A percentile compares a stretch with the other conserved stretches of the same genome.
Evolutionary conservation across 2,329 filamentous ascomycete genomes (phyloP).

Genomic region (Sphaerulina populicola): DNA sequence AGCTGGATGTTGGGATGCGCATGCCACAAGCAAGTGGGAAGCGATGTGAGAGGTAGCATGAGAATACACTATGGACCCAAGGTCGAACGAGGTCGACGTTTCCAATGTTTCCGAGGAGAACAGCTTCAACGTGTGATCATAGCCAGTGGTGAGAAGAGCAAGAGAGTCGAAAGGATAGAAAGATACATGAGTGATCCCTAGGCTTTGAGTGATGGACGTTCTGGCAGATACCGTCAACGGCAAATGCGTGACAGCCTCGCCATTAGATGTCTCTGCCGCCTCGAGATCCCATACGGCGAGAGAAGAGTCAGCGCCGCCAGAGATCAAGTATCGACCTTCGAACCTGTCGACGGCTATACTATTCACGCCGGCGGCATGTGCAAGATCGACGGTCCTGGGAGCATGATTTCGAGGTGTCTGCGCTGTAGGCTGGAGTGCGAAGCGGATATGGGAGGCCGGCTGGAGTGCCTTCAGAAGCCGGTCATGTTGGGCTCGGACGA

Average conservation of each 20-base stretch:
- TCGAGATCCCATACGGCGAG: constrained; percentile 85
- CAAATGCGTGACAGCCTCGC: constrained; percentile 6
- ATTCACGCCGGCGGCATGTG: constrained; percentile 68
- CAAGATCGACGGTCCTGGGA: constrained; percentile 8
- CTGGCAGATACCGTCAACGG: constrained; percentile 20
- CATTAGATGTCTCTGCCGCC: constrained; percentile 32
- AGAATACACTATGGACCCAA: constrained; percentile 62
- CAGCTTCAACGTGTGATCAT: constrained; percentile 67
- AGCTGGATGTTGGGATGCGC: constrained; percentile 75
- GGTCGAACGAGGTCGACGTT: constrained; percentile 57
- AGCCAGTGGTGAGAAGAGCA: constrained; percentile 68
- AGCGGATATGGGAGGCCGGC: constrained; percentile 57
- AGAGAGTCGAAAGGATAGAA: constrained; percentile 72
- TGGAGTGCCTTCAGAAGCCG: constrained; percentile 62
- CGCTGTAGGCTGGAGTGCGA: constrained; percentile 52
- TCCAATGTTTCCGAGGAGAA: constrained; percentile 59
- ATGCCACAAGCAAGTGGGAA: constrained; percentile 69
- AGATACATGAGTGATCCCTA: constrained; percentile 65
- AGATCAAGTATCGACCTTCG: constrained; percentile 69
- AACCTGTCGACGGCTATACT: constrained; percentile 72
- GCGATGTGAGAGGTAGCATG: constrained; percentile 70
- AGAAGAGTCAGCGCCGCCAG: constrained; percentile 75
- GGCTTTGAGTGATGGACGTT: constrained; percentile 47
- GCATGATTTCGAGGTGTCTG: constrained; percentile 19
- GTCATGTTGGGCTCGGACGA: constrained; percentile 58